Conservation (phyloP, 1,284 basidiomycete species). For the Rhizoctonia solani region DNA sequence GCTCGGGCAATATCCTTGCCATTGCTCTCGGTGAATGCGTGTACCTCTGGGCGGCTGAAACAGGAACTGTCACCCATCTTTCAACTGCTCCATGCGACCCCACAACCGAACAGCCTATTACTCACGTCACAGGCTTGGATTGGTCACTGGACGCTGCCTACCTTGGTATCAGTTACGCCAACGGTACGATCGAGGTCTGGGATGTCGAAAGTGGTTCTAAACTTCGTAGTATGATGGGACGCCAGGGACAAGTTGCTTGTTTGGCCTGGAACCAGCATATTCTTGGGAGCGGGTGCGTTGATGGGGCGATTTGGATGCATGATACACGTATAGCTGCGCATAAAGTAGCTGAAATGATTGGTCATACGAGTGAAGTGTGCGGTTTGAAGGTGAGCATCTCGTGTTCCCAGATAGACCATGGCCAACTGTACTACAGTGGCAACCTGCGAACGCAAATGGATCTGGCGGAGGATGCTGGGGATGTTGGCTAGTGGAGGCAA, state of each 20-base stretch:
- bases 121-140: conserved; percentile 76
- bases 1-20: conserved; percentile 80
- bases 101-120: conserved; percentile 53
- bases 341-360: conserved; percentile 85
- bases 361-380: conserved; percentile 90
- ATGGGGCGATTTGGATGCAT: conserved; percentile 93
- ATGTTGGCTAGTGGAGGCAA: conserved; percentile 93
- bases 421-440: conserved; percentile 45
- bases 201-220: conserved; percentile 82
- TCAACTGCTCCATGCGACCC: conserved; percentile 59
- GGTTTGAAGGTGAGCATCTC: conserved; percentile 55
- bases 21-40: conserved; percentile 83
- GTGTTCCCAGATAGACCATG: not conserved
- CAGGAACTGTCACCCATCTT: conserved; percentile 79
- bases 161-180: conserved; percentile 83
- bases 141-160: conserved; percentile 89
- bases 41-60: conserved; percentile 94
- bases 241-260: conserved; percentile 77
- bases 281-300: conserved; percentile 84
- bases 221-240: conserved; percentile 86
- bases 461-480: conserved; percentile 81
- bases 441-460: conserved; percentile 36
- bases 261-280: conserved; percentile 87
- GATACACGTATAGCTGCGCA: conserved; percentile 87
- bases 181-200: conserved; percentile 94